Percentiles rank a stretch among this genome's conserved stretches.
Evolutionary conservation across 306 rosid species (phyloP).

Genomic region (Hippophae rhamnoides): DNA sequence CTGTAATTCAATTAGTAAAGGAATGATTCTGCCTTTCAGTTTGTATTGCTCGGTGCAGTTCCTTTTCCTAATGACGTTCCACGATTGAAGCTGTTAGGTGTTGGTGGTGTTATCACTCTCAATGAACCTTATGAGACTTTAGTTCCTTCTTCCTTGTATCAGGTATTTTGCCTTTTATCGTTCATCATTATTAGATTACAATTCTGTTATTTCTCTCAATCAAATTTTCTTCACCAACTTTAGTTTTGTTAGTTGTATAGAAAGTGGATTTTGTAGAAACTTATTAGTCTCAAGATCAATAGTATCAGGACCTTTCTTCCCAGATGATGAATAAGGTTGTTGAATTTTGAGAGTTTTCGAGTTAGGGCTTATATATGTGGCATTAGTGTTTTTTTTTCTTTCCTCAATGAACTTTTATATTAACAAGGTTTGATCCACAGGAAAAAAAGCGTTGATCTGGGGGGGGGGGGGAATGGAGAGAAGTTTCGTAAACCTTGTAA

Average conservation of each 20-base stretch:
- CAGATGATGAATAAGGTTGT: background rate
- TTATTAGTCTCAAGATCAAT: too few species aligned
- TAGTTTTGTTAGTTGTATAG: too few species aligned
- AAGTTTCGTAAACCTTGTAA: too few species aligned
- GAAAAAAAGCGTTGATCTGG: too few species aligned
- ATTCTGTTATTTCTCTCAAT: too few species aligned
- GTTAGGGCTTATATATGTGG: too few species aligned
- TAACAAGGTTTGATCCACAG: background rate
- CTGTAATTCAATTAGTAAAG: background rate
- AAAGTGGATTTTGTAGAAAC: too few species aligned
- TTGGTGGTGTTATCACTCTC: slow-evolving; percentile 91
- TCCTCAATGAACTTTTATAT: too few species aligned
- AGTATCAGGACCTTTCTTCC: too few species aligned
- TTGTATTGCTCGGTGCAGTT: slow-evolving; percentile 79
- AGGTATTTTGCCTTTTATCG: slow-evolving; percentile 31
- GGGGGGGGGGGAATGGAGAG: too few species aligned
- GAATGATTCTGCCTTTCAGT: slow-evolving; percentile 30
- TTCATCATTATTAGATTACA: background rate
- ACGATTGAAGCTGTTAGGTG: slow-evolving; percentile 78
- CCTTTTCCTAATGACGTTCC: slow-evolving; percentile 98
- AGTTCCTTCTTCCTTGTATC: slow-evolving; percentile 72
- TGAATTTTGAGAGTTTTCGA: background rate
- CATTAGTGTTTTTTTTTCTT: background rate
- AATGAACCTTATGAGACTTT: slow-evolving; percentile 89
- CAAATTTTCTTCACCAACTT: too few species aligned